Conservation (phyloP, 176 grass and related monocot species). For the Musa schizocarpa region DNA sequence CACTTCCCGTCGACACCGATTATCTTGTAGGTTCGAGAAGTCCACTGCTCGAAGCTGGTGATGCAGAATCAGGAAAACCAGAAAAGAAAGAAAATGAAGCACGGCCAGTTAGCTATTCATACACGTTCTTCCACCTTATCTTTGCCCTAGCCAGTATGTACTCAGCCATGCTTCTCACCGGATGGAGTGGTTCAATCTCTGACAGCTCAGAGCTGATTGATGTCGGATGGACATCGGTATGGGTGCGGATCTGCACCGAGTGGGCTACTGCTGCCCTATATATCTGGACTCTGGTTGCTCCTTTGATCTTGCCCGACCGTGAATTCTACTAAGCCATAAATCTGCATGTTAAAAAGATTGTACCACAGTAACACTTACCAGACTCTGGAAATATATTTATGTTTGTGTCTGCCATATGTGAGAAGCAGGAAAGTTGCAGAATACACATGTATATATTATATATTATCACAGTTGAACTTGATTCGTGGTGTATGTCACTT, state of each 20-base stretch:
- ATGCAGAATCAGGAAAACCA: constrained; percentile 43
- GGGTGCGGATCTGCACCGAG: constrained; percentile 85
- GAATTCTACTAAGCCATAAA: constrained; percentile 47
- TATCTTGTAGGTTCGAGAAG: constrained; percentile 42
- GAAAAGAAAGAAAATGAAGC: constrained; percentile 35
- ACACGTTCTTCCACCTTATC: constrained; percentile 93
- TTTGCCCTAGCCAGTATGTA: constrained; percentile 97
- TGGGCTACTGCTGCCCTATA: constrained; percentile 68
- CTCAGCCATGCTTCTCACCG: constrained; percentile 88
- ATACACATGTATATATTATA: no score
- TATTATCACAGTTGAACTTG: no score
- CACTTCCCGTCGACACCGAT: neutral
- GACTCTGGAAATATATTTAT: no score
- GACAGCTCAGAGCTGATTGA: constrained; percentile 82
- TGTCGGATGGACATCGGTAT: constrained; percentile 89
- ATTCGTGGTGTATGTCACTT: no score
- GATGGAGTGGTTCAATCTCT: constrained; percentile 67
- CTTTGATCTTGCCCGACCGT: constrained; percentile 61
- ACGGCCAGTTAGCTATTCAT: constrained; percentile 66
- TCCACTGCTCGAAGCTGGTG: constrained; percentile 38
- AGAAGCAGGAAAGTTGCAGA: no score
- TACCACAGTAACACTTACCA: no score
- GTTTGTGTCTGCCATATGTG: no score
- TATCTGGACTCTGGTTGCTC: constrained; percentile 80
- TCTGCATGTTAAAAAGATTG: neutral